Evolutionary conservation across 768 basidiomycete species (phyloP).

Genomic region (Macrolepiota dolichaula): DNA sequence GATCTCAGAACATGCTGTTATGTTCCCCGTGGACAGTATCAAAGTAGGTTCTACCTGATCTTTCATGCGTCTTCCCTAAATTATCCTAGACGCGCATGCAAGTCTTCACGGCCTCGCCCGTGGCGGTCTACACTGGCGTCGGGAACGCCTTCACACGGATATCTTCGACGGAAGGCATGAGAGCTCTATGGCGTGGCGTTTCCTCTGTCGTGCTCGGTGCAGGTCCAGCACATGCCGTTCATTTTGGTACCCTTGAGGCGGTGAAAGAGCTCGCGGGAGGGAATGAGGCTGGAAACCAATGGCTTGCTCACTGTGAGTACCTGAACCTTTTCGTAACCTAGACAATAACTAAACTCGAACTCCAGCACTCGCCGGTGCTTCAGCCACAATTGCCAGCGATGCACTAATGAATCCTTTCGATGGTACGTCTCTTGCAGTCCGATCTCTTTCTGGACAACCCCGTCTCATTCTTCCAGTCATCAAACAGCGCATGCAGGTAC

Average conservation of each 20-base stretch:
- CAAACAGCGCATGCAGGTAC: conserved; percentile 99
- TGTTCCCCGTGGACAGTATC: conserved; percentile 98
- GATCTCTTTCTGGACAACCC: conserved; percentile 12
- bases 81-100: conserved; percentile 94
- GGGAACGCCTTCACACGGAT: conserved; percentile 90
- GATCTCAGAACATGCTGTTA: conserved; percentile 97
- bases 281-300: conserved; percentile 76
- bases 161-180: conserved; percentile 89
- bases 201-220: conserved; percentile 95
- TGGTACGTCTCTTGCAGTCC: conserved; percentile 51
- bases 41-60: conserved; percentile 58
- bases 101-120: conserved; percentile 84
- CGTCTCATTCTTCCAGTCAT: conserved; percentile 60
- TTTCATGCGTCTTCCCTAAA: conserved; percentile 5
- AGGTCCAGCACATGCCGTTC: conserved; percentile 96
- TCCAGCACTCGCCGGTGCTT: conserved; percentile 86
- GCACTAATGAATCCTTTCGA: conserved; percentile 99
- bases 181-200: conserved; percentile 93
- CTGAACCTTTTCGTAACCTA: neutral
- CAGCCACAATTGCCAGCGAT: conserved; percentile 92
- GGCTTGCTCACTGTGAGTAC: conserved; percentile 81
- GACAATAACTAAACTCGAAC: neutral
- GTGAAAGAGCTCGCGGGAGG: conserved; percentile 93
- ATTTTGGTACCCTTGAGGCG: conserved; percentile 94
- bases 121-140: conserved; percentile 84